A percentile compares a stretch with the other conserved stretches of the same genome.
These are phyloP conservation scores for Alliaria petiolata DNA, from an alignment of 345 rosid genomes.

Conservation along the genomic window DNA sequence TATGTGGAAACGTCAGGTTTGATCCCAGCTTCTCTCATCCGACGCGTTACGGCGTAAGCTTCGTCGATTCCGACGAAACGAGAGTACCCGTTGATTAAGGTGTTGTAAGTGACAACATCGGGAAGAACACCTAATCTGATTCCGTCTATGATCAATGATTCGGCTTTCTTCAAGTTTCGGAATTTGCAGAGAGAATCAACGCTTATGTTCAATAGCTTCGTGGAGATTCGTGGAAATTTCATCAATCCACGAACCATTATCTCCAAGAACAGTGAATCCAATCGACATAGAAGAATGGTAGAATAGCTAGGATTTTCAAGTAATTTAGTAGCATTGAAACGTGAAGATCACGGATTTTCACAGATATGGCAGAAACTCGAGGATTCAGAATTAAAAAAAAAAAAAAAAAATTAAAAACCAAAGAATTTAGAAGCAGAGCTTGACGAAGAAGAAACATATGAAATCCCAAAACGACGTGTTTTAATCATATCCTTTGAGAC, in stretches of 20 bases:
- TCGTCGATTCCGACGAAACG: conserved; percentile 50
- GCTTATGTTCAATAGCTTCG: conserved; percentile 59
- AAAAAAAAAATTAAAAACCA: background rate
- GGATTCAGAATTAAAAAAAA: background rate
- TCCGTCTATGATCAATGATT: conserved; percentile 50
- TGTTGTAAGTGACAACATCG: conserved; percentile 70
- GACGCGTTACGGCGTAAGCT: conserved; percentile 44
- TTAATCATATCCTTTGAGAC: no score
- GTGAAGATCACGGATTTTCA: background rate
- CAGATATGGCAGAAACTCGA: background rate
- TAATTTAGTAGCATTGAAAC: background rate
- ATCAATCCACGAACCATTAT: conserved; percentile 14
- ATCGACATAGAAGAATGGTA: background rate
- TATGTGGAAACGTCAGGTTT: conserved; percentile 55
- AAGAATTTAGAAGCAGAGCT: background rate
- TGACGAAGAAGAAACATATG: background rate
- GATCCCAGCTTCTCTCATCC: conserved; percentile 70
- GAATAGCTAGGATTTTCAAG: background rate
- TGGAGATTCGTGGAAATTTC: conserved; percentile 45
- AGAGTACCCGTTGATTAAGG: conserved; percentile 53
- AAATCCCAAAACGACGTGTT: no score
- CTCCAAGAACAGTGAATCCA: background rate
- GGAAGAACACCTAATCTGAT: conserved; percentile 71
- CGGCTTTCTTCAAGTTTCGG: conserved; percentile 58
- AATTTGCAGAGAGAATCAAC: conserved; percentile 54